Conservation (phyloP, 1,284 basidiomycete species). For the Pulveroboletus ridleyi region DNA sequence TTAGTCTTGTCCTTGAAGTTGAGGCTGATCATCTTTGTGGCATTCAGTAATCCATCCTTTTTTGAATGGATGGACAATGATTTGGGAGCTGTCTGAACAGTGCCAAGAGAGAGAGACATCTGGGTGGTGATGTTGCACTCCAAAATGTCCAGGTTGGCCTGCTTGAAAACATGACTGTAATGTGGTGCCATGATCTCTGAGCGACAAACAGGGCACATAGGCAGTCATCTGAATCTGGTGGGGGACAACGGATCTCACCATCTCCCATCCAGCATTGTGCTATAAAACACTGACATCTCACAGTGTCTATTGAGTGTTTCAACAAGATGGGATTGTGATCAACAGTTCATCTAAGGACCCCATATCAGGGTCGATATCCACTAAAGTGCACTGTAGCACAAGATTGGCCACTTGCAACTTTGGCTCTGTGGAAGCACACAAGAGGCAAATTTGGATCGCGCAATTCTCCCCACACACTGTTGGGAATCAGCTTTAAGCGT, state of each 20-base stretch:
- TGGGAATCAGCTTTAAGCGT: constrained; percentile 10
- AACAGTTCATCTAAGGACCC: constrained; percentile 55
- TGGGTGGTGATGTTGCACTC: constrained; percentile 64
- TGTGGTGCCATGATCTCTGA: constrained; percentile 55
- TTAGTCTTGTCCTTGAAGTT: constrained; percentile 29
- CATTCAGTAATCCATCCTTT: constrained; percentile 21
- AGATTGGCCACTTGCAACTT: constrained; percentile 60
- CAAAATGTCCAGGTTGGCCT: constrained; percentile 64
- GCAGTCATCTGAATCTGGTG: constrained; percentile 49
- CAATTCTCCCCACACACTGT: constrained; percentile 78
- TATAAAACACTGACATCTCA: constrained; percentile 60
- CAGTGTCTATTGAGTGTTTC: constrained; percentile 73
- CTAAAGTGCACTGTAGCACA: constrained; percentile 57
- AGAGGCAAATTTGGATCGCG: constrained; percentile 56
- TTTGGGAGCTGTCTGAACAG: constrained; percentile 38
- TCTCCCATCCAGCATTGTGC: constrained; percentile 36
- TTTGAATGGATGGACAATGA: constrained; percentile 28
- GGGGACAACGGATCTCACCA: constrained; percentile 54
- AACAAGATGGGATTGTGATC: constrained; percentile 66
- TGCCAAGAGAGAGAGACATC: constrained; percentile 51
- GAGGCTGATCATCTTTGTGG: constrained; percentile 24
- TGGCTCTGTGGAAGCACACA: constrained; percentile 51
- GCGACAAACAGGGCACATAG: constrained; percentile 63
- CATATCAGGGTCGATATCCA: constrained; percentile 52
- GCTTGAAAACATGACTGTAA: constrained; percentile 67